A percentile compares a stretch with the other conserved stretches of the same genome.
phyloP scores from a whole-genome alignment of 768 basidiomycete species.

The Tylopilus plumbeoviolaceoides region DNA sequence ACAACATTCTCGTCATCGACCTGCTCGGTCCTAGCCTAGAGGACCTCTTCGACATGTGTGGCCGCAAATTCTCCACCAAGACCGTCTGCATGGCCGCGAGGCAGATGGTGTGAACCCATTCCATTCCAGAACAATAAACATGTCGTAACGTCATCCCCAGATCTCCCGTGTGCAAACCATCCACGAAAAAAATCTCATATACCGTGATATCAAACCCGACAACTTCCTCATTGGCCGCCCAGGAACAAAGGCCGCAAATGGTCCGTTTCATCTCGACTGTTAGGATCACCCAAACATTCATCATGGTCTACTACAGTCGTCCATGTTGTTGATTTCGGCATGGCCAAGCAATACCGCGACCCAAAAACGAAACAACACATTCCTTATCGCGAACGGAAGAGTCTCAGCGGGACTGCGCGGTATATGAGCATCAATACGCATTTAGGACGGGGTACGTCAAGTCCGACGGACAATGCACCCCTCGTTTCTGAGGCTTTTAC shows the following conservation, averaged over 20 bases:
- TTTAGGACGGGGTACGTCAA: conserved; percentile 78
- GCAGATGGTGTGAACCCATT: conserved; percentile 74
- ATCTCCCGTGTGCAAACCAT: conserved; percentile 95
- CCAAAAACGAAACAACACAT: conserved; percentile 99
- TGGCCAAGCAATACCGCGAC: conserved; percentile 99
- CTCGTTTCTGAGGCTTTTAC: conserved; percentile 5
- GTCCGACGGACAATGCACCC: not conserved
- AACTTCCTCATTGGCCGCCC: conserved; percentile 97
- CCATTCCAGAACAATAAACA: not conserved
- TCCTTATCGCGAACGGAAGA: conserved; percentile 97
- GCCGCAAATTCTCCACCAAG: conserved; percentile 95
- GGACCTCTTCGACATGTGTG: conserved; percentile 99
- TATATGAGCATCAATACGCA: conserved; percentile 99
- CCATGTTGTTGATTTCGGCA: conserved; percentile 97
- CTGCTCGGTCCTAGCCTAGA: conserved; percentile 94
- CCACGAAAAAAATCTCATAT: conserved; percentile 99
- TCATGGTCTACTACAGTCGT: conserved; percentile 48
- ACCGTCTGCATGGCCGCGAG: conserved; percentile 99
- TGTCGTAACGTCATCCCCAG: conserved; percentile 38
- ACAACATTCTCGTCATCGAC: conserved; percentile 99
- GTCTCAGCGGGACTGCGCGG: conserved; percentile 92
- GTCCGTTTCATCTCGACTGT: conserved; percentile 35
- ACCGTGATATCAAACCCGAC: conserved; percentile 99
- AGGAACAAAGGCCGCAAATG: conserved; percentile 83
- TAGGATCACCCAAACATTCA: not conserved